Evolutionary conservation across 106 monocot species (phyloP).

Genomic region (Hemerocallis citrina): DNA sequence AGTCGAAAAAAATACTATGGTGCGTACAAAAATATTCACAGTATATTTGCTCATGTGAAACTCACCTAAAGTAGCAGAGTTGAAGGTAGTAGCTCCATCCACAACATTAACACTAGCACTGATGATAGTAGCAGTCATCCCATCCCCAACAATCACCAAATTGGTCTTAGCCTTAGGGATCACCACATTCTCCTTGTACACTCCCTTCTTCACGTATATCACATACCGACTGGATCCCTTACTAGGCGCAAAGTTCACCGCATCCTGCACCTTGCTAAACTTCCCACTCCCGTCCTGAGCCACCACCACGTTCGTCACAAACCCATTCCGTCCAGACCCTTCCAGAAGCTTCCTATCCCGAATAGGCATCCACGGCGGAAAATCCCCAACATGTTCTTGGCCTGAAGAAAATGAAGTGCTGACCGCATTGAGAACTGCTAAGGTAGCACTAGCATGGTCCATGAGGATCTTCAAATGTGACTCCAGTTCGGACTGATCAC

Average conservation of each 20-base stretch:
- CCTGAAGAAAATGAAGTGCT: neutral
- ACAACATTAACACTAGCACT: neutral
- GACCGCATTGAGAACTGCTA: neutral
- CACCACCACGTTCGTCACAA: neutral
- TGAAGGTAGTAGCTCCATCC: conserved; percentile 1
- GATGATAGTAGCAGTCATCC: conserved; percentile 7
- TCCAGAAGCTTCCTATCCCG: conserved; percentile 3
- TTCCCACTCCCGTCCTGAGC: conserved; percentile 12
- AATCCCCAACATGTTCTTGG: neutral
- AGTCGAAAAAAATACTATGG: no score
- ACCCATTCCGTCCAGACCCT: neutral
- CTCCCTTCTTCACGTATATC: conserved; percentile 9
- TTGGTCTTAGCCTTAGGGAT: conserved; percentile 7
- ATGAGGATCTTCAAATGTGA: neutral
- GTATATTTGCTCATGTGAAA: no score
- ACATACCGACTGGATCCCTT: neutral
- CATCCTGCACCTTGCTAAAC: neutral
- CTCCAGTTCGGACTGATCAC: neutral
- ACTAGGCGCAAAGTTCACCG: neutral
- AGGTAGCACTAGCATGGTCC: neutral
- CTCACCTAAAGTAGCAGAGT: conserved; percentile 8
- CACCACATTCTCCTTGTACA: conserved; percentile 1
- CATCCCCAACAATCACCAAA: conserved; percentile 11
- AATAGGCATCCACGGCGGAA: conserved; percentile 7
- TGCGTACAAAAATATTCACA: no score